A percentile compares a stretch with the other conserved stretches of the same genome.
These are phyloP conservation scores for Capsicum pubescens DNA, from an alignment of 257 asterid species.

Conservation along the genomic window DNA sequence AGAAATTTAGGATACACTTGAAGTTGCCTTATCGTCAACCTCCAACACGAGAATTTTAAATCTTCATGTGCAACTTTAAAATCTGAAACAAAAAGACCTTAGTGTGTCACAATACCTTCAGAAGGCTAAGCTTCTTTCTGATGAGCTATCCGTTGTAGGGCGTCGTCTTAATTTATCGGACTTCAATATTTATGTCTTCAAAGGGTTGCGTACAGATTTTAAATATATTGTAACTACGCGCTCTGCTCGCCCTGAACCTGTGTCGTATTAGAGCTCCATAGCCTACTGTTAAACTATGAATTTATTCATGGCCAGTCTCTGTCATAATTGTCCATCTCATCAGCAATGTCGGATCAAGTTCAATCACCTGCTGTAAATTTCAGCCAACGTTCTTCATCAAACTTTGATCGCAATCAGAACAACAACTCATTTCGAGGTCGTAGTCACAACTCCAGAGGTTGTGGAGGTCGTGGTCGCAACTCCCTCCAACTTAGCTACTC, in stretches of 20 bases:
- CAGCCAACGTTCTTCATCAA: not conserved
- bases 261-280: not conserved
- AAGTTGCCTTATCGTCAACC: no score
- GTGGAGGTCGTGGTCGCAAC: no score
- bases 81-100: no score
- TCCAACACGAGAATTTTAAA: no score
- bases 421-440: not conserved
- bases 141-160: no score
- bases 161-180: no score
- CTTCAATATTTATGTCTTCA: not conserved
- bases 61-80: no score
- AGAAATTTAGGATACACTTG: no score
- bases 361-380: not conserved
- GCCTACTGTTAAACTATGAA: no score
- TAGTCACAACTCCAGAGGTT: not conserved
- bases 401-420: not conserved
- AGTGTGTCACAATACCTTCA: no score
- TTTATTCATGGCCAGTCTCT: not conserved
- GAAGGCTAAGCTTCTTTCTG: no score
- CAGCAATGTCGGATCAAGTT: not conserved
- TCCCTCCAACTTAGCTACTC: not conserved
- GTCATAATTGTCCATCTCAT: not conserved
- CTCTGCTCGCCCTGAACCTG: not conserved
- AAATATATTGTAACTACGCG: not conserved
- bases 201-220: not conserved